A percentile compares a stretch with the other conserved stretches of the same genome.
Evolutionary conservation across 2,329 filamentous ascomycete genomes (phyloP).

Genomic region (Aspergillus sp.): DNA sequence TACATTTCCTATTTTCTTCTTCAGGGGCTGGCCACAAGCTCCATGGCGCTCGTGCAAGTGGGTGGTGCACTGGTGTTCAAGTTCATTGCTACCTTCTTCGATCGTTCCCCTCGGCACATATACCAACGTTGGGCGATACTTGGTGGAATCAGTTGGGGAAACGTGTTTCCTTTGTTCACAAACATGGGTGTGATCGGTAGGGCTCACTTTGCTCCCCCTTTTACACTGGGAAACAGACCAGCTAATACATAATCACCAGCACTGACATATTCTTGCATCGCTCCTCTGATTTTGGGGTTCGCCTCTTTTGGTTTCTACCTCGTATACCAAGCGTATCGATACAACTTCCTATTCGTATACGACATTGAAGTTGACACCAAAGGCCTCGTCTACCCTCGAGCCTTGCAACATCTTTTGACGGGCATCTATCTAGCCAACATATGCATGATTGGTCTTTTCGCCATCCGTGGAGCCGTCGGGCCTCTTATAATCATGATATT

Average conservation of each 20-base stretch:
- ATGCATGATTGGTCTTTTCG: slow-evolving; percentile 81
- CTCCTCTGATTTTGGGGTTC: slow-evolving; percentile 78
- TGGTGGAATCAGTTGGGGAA: slow-evolving; percentile 77
- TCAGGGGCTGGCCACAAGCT: slow-evolving; percentile 75
- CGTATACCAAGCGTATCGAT: slow-evolving; percentile 83
- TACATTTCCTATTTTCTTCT: slow-evolving; percentile 95
- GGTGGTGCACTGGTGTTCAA: slow-evolving; percentile 68
- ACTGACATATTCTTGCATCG: slow-evolving; percentile 81
- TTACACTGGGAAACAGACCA: not conserved
- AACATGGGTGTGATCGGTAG: slow-evolving; percentile 77
- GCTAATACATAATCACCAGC: slow-evolving; percentile 44
- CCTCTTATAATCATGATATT: slow-evolving; percentile 72
- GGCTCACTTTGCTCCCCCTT: slow-evolving; percentile 20
- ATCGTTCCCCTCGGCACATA: slow-evolving; percentile 66
- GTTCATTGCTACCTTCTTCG: slow-evolving; percentile 66
- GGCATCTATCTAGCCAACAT: slow-evolving; percentile 80
- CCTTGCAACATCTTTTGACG: slow-evolving; percentile 76
- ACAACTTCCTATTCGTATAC: slow-evolving; percentile 84
- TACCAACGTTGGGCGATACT: slow-evolving; percentile 72
- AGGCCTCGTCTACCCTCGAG: slow-evolving; percentile 80
- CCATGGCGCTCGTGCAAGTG: slow-evolving; percentile 68
- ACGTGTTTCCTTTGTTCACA: slow-evolving; percentile 69
- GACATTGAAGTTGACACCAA: slow-evolving; percentile 80
- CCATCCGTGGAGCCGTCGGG: slow-evolving; percentile 57
- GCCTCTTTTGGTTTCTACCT: slow-evolving; percentile 71